phyloP scores from a whole-genome alignment of 2,329 filamentous ascomycete genomes.

The Aspergillus glaucus region DNA sequence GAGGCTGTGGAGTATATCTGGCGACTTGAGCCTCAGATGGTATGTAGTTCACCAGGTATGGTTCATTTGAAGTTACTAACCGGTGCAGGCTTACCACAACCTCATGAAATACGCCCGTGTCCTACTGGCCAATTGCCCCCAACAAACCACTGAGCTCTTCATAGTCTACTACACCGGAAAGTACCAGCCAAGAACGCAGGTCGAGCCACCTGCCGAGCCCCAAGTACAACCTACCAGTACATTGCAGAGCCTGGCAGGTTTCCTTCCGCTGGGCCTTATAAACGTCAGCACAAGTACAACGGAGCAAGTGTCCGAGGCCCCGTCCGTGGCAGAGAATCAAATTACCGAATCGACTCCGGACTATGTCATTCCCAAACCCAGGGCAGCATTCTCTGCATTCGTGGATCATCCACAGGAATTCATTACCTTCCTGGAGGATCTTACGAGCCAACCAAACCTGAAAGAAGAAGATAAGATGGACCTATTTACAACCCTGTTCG shows the following conservation, averaged over 20 bases:
- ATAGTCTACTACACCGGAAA: conserved; percentile 90
- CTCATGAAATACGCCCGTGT: conserved; percentile 94
- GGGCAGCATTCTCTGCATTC: conserved; percentile 91
- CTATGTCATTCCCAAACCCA: conserved; percentile 75
- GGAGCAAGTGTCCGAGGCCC: conserved; percentile 20
- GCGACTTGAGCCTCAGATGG: conserved; percentile 70
- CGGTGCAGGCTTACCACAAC: conserved; percentile 66
- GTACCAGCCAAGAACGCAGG: conserved; percentile 64
- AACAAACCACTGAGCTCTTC: conserved; percentile 77
- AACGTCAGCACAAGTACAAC: conserved; percentile 51
- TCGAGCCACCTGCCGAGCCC: conserved; percentile 46
- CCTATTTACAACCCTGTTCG: conserved; percentile 89
- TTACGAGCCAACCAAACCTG: conserved; percentile 65
- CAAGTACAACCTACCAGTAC: conserved; percentile 58
- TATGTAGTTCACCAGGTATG: conserved; percentile 24
- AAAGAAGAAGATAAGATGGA: conserved; percentile 71
- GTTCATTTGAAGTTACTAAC: conserved; percentile 24
- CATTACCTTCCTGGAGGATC: conserved; percentile 85
- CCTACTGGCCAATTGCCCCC: conserved; percentile 76
- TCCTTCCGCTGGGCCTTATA: conserved; percentile 82
- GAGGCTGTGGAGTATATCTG: conserved; percentile 90
- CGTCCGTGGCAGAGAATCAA: conserved; percentile 18
- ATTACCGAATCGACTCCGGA: conserved; percentile 41
- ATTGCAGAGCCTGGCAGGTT: conserved; percentile 76
- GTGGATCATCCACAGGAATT: conserved; percentile 92